Evolutionary conservation across 1,284 basidiomycete species (phyloP), one percentile per base, ranked within the genome.

Genomic region (Rhodotorula sp.): DNA sequence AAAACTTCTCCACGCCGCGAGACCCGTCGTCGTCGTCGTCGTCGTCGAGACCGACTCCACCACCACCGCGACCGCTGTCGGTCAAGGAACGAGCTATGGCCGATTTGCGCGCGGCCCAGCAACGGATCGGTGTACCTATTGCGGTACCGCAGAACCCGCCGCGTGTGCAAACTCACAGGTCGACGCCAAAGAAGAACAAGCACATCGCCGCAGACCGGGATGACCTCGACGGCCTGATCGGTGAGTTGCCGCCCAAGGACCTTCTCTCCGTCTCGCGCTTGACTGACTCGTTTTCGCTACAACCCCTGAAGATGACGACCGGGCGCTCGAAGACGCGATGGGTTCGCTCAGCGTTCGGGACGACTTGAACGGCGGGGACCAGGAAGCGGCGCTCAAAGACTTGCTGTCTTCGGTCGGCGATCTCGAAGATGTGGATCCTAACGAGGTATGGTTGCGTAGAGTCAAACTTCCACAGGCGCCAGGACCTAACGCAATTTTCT

Each of bases 301-400:
- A 10, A n/a, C n/a, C n/a, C n/a, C n/a, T n/a, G n/a, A n/a, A 54
- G 61, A 64, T n/a, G 68, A 68, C 48, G 72, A 70, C 8, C 57
- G 60, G 7, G 59, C 55, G 1, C 60, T 61, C 14, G 48, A 31
- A 6, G 26, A 49, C 6, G 55, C 56, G 4, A 57, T 71, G 63
- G 26, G 26, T 6, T n/a, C 47, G 14, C 47, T 73, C 45, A 26
- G 62, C 45, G 60, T 74, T 26, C 60, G 52, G 10, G 72, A 71
- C 16, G 64, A 64, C 45, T 55, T 68, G 23, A 54, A 47, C 5
- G 54, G 38, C 21, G 57, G 62, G 10, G 76, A 71, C 14, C 55
- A 62, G 6, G 74, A 77, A 48, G 49, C 66, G 10, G 74, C 71
- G 0, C 67, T 76, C 7, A 63, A 70, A n/a, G 74, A 74, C 21